Evolutionary conservation across 2,329 filamentous ascomycete species (phyloP), one percentile per base, ranked within the genome.

Genomic region (Epichloe aotearoae): DNA sequence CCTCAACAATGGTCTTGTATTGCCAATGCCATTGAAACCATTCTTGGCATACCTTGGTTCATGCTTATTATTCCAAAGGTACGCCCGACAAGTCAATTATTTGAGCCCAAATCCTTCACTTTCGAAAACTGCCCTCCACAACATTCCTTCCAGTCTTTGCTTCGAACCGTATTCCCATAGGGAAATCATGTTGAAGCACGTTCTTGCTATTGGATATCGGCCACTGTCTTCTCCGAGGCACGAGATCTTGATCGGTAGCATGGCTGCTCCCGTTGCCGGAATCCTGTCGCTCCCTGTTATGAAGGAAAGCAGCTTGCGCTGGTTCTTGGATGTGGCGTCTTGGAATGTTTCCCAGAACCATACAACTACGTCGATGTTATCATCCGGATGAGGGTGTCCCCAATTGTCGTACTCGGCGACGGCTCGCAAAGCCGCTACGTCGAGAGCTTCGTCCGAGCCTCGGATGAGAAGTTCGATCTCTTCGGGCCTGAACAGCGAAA

Each of bases 31-130:
- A 30, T 4, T 30, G 26, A 30, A 4, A 30, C 8, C 8, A 10
- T 8, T 30, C 26, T 30, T 30, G 26, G 26, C 26, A 30, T 10
- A 10, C 26, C 26, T 30, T 30, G 26, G 26, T 10, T 10, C 26
- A 30, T 10, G 46, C 26, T 15, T 47, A 23, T 47, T 15, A 34
- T 47, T 10, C 46, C 36, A 41, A 49, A 7, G 15, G 10, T 41
- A 41, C 34, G 12, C n/a, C n/a, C 30, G 14, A 38, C 8, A 38
- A 19, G n/a, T 15, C n/a, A n/a, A 36, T 7, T 43, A 91, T 64
- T 90, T 93, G 65, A 96, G 73, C 34, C 89, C 89, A 74, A 96
- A 96, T 3, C 90, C 90, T 65, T 95, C 88, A 61, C 89, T 94
- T 66, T 90, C 88, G 56, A 80, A 73, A n/a, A 95, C 88, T 4